phyloP scores from a whole-genome alignment of 495 filamentous ascomycete species.

The Aspergillus haitiensis region DNA sequence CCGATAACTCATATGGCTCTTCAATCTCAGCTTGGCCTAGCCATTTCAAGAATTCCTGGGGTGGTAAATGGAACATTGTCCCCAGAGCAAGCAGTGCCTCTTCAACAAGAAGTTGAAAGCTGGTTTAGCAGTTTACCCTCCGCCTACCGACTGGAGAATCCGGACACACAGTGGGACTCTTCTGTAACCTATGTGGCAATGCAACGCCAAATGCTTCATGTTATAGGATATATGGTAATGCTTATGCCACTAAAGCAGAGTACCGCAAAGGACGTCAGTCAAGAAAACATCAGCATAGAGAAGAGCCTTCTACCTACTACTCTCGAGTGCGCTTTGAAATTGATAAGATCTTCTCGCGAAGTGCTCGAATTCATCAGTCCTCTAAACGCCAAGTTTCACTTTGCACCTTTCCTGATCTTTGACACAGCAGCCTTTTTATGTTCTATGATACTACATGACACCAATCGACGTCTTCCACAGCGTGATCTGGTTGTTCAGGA shows the following conservation, averaged over 20 bases:
- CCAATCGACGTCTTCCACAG: conserved; percentile 39
- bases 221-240: conserved; percentile 48
- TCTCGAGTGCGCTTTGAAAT: conserved; percentile 40
- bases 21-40: conserved; percentile 29
- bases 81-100: conserved; percentile 18
- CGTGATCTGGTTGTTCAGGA: conserved; percentile 42
- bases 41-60: conserved; percentile 20
- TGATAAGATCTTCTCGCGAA: conserved; percentile 40
- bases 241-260: conserved; percentile 46
- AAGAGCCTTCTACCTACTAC: conserved; percentile 37
- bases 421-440: conserved; percentile 51
- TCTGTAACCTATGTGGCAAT: conserved; percentile 43
- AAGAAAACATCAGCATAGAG: conserved; percentile 28
- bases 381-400: conserved; percentile 49
- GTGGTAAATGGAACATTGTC: conserved; percentile 15
- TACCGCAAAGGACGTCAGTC: conserved; percentile 31
- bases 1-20: conserved; percentile 28
- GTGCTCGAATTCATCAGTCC: conserved; percentile 46
- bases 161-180: conserved; percentile 49
- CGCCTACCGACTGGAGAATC: conserved; percentile 38
- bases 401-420: conserved; percentile 54
- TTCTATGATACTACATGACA: conserved; percentile 53
- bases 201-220: conserved; percentile 51
- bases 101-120: conserved; percentile 34
- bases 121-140: conserved; percentile 46